phyloP scores from a whole-genome alignment of 139 green algal genomes.

The Trebouxia sp. region DNA sequence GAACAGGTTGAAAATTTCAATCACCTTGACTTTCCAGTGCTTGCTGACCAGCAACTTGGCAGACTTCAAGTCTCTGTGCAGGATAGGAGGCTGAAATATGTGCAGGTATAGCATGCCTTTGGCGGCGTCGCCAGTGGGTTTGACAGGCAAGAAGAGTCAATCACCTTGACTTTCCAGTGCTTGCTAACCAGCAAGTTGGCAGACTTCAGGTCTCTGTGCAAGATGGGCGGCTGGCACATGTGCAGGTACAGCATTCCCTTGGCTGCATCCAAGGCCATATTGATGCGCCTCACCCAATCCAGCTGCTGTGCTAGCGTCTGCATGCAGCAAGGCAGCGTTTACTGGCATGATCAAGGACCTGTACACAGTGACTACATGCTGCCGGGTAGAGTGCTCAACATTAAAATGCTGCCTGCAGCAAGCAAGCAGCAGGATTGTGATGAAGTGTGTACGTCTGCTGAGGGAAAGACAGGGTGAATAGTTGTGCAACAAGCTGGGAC shows the following conservation, averaged over 20 bases:
- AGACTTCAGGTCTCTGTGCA: constrained; percentile 64
- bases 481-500: too few species aligned
- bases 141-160: neutral
- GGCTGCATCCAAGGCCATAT: constrained; percentile 41
- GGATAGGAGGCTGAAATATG: constrained; percentile 48
- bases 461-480: too few species aligned
- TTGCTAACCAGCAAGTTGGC: constrained; percentile 67
- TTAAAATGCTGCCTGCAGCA: too few species aligned
- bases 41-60: constrained; percentile 67
- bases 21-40: constrained; percentile 61
- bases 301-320: constrained; percentile 32
- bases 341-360: too few species aligned
- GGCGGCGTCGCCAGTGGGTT: too few species aligned
- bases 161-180: constrained; percentile 58
- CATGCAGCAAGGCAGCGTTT: neutral
- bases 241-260: constrained; percentile 68
- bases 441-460: too few species aligned
- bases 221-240: constrained; percentile 49
- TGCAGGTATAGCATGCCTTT: constrained; percentile 68
- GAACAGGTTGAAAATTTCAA: too few species aligned
- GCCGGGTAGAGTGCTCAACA: too few species aligned
- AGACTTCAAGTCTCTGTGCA: constrained; percentile 64
- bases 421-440: too few species aligned
- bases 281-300: constrained; percentile 43
- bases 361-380: too few species aligned